A percentile compares a stretch with the other conserved stretches of the same genome.
phyloP scores from a whole-genome alignment of 2,329 filamentous ascomycete species.

The Verticillium isaacii region DNA sequence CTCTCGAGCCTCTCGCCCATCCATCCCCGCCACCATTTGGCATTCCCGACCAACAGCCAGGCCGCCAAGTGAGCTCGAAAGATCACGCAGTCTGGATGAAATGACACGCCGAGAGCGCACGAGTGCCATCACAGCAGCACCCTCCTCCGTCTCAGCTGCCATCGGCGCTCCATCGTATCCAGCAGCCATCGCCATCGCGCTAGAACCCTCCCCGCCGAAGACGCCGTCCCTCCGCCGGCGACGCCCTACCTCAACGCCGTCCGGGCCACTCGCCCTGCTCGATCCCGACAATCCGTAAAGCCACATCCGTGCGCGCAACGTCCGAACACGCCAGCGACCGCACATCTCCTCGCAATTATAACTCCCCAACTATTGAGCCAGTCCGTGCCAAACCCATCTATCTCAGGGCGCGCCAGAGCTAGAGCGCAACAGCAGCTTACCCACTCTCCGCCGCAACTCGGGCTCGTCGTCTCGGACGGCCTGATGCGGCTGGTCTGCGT shows the following conservation, averaged over 20 bases:
- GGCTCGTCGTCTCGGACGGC: no score
- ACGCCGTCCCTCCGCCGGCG: neutral
- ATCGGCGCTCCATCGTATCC: neutral
- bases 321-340: neutral
- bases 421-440: neutral
- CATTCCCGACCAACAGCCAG: neutral
- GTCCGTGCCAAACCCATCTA: neutral
- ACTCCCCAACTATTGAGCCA: neutral
- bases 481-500: no score
- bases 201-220: neutral
- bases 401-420: neutral
- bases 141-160: neutral
- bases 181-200: neutral
- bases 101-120: no score
- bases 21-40: neutral
- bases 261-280: neutral
- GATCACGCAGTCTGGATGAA: neutral
- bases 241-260: neutral
- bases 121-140: no score
- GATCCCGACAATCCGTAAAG: neutral
- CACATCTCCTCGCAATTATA: neutral
- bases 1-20: neutral
- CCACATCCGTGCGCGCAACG: neutral
- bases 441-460: neutral
- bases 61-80: neutral